Conservation (phyloP, 2,329 filamentous ascomycete species). For the Aspergillus awamori region DNA sequence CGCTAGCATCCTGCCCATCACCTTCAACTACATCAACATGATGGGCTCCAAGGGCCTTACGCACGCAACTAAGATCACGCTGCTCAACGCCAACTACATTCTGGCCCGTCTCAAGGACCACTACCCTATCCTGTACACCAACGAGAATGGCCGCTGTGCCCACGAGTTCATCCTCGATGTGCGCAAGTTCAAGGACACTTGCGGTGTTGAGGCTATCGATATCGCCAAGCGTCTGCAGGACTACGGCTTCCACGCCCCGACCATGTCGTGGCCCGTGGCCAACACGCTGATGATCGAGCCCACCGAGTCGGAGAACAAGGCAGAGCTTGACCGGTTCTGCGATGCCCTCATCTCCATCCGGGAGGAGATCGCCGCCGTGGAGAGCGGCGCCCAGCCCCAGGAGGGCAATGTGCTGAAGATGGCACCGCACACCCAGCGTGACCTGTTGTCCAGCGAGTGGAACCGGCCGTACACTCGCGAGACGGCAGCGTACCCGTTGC, state of each 20-base stretch:
- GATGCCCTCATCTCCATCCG: conserved; percentile 87
- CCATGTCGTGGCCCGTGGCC: conserved; percentile 94
- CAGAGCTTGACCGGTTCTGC: conserved; percentile 90
- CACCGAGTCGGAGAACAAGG: conserved; percentile 89
- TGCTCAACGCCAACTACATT: conserved; percentile 98
- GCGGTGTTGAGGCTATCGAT: conserved; percentile 87
- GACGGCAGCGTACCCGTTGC: conserved; percentile 82
- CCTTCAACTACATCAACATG: conserved; percentile 92
- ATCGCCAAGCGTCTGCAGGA: conserved; percentile 96
- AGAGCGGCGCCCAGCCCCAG: conserved; percentile 74
- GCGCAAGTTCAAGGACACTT: conserved; percentile 78
- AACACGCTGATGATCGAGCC: conserved; percentile 99
- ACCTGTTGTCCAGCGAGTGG: conserved; percentile 78
- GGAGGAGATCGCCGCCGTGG: conserved; percentile 78
- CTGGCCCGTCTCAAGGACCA: conserved; percentile 81
- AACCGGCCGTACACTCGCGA: conserved; percentile 78
- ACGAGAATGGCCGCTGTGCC: conserved; percentile 81
- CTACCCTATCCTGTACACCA: conserved; percentile 93
- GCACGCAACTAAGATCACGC: conserved; percentile 84
- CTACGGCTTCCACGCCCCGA: conserved; percentile 95
- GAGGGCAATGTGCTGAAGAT: conserved; percentile 86
- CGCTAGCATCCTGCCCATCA: conserved; percentile 90
- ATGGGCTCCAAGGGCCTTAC: conserved; percentile 84
- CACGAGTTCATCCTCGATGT: conserved; percentile 97
- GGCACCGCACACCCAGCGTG: conserved; percentile 80